Percentiles rank a stretch among this genome's conserved stretches.
phyloP scores from a whole-genome alignment of 805 yeast genomes.

The Candida ficus region DNA sequence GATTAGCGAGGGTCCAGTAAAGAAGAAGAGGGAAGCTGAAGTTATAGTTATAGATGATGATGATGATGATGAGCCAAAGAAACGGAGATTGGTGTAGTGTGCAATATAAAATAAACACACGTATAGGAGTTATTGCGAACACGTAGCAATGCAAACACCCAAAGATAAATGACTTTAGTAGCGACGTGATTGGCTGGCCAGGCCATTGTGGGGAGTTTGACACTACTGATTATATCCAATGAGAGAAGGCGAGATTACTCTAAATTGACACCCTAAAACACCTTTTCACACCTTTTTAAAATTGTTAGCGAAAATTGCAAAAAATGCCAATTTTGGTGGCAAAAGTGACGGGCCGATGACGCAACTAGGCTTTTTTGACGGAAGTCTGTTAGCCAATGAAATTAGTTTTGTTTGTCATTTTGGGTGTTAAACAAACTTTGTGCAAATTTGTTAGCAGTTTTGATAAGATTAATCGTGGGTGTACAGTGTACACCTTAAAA shows the following conservation, averaged over 20 bases:
- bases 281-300: conserved; percentile 6
- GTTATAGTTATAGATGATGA: conserved; percentile 4
- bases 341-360: not conserved
- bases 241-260: conserved; percentile 3
- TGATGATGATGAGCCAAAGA: not conserved
- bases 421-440: too few species aligned
- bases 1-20: not conserved
- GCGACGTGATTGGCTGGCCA: not conserved
- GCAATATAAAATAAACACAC: too few species aligned
- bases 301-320: conserved; percentile 7
- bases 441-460: too few species aligned
- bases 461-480: too few species aligned
- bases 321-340: not conserved
- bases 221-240: conserved; percentile 4
- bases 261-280: conserved; percentile 12
- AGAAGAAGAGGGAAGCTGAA: not conserved
- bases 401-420: conserved; percentile 9
- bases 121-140: too few species aligned
- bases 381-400: conserved; percentile 9
- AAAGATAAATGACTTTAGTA: not conserved
- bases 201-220: not conserved
- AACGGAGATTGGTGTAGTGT: not conserved
- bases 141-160: too few species aligned
- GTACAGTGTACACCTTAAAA: too few species aligned
- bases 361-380: conserved; percentile 1